phyloP scores from a whole-genome alignment of 495 filamentous ascomycete species.

The Ascodesmis nigricans region DNA sequence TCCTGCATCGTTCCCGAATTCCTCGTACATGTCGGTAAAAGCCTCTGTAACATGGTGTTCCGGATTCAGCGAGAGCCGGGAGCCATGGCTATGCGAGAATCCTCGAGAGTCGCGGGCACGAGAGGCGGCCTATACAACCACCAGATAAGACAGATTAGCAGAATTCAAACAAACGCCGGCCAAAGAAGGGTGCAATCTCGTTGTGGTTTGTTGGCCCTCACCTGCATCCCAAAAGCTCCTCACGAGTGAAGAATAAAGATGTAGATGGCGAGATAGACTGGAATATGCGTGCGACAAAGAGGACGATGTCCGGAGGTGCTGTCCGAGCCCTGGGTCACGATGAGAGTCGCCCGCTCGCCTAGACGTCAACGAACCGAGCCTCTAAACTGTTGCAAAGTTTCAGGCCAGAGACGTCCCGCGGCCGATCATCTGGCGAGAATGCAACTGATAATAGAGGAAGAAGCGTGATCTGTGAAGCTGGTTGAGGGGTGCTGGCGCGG shows the following conservation, averaged over 20 bases:
- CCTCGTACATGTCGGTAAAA: slow-evolving; percentile 88
- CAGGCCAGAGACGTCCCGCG: slow-evolving; percentile 1
- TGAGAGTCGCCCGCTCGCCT: no score
- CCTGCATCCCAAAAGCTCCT: no score
- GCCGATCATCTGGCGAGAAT: slow-evolving; percentile 5
- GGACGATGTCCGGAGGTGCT: not conserved
- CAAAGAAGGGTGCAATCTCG: not conserved
- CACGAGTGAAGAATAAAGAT: no score
- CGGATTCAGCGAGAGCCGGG: slow-evolving; percentile 52
- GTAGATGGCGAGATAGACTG: not conserved
- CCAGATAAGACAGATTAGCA: slow-evolving; percentile 1
- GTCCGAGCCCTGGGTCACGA: no score
- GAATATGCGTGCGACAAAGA: not conserved
- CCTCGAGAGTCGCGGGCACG: slow-evolving; percentile 32
- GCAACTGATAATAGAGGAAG: no score
- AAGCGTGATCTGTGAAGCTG: no score
- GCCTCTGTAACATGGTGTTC: slow-evolving; percentile 95
- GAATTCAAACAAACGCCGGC: not conserved
- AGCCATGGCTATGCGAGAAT: slow-evolving; percentile 37
- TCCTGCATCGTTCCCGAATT: slow-evolving; percentile 39
- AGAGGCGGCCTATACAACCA: slow-evolving; percentile 29
- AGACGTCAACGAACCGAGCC: no score
- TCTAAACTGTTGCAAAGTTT: not conserved
- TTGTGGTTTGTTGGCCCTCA: no score
- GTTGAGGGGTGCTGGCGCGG: no score